These are phyloP conservation scores for Platanus orientalis DNA, from an alignment of 164 flowering plant genomes.

Conservation along the genomic window DNA sequence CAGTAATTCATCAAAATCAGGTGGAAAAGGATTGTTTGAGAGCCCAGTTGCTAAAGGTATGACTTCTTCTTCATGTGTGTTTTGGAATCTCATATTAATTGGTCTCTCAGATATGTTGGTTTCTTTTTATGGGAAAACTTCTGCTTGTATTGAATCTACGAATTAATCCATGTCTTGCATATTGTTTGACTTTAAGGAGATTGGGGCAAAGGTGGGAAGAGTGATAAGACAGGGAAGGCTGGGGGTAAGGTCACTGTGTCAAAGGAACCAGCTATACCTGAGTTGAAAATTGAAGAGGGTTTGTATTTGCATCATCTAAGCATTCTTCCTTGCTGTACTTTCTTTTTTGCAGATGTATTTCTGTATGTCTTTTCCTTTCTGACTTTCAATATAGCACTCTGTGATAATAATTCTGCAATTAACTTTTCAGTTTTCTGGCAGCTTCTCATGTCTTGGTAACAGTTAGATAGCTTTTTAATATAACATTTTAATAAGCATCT, in stretches of 20 bases:
- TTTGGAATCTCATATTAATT: not conserved
- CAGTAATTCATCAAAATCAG: slow-evolving; percentile 25
- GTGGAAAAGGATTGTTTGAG: slow-evolving; percentile 30
- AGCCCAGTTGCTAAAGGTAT: slow-evolving; percentile 33
- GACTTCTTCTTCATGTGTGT: not conserved
- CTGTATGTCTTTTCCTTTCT: not conserved
- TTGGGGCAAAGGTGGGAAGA: slow-evolving; percentile 48
- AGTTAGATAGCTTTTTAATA: no score
- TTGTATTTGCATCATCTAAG: slow-evolving; percentile 9
- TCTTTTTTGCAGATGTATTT: not conserved
- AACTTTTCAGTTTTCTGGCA: not conserved
- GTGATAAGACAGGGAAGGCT: slow-evolving; percentile 28
- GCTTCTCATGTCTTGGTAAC: not conserved
- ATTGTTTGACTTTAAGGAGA: slow-evolving; percentile 24
- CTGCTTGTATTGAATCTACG: not conserved
- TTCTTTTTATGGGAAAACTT: not conserved
- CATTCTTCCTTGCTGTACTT: not conserved
- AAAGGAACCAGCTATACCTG: slow-evolving; percentile 33
- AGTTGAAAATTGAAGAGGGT: slow-evolving; percentile 54
- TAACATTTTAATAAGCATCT: no score
- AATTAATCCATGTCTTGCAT: not conserved
- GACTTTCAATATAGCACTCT: not conserved
- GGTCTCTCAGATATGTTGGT: not conserved
- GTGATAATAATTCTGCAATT: not conserved
- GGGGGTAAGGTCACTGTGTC: slow-evolving; percentile 29